Conservation (phyloP, 192 early-diverging fungal genomes). For the Rhizoclosmatium sp. region DNA sequence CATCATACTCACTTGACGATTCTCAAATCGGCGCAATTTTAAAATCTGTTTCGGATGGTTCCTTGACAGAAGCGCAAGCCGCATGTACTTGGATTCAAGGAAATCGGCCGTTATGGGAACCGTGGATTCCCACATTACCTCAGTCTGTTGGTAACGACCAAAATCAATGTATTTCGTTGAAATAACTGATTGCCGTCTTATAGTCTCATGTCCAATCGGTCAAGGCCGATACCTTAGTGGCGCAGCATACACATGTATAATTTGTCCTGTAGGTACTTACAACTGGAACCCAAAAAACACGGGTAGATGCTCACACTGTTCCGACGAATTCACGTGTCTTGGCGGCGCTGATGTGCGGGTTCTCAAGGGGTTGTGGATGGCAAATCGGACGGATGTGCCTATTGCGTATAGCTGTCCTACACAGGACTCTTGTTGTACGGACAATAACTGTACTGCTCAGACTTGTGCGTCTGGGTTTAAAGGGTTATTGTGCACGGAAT, state of each 20-base stretch:
- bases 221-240: slow-evolving; percentile 3
- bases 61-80: background rate
- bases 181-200: background rate
- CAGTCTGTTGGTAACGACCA: background rate
- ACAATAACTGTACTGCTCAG: slow-evolving; percentile 4
- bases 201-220: slow-evolving; percentile 16
- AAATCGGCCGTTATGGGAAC: slow-evolving; percentile 2
- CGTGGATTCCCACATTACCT: slow-evolving; percentile 23
- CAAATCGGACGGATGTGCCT: background rate
- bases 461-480: slow-evolving; percentile 7
- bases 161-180: too few relatives aligned
- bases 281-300: slow-evolving; percentile 25
- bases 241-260: slow-evolving; percentile 6
- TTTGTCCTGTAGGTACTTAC: slow-evolving; percentile 9
- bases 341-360: slow-evolving; percentile 17
- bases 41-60: background rate
- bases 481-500: slow-evolving; percentile 32
- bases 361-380: slow-evolving; percentile 11
- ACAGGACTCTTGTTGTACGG: slow-evolving; percentile 16
- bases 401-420: slow-evolving; percentile 26
- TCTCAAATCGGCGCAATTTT: slow-evolving; percentile 4
- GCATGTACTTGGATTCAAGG: slow-evolving; percentile 9
- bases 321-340: slow-evolving; percentile 7
- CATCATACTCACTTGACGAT: background rate
- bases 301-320: background rate